Conservation (phyloP, 768 basidiomycete genomes). For the Rhodotorula graminis region DNA sequence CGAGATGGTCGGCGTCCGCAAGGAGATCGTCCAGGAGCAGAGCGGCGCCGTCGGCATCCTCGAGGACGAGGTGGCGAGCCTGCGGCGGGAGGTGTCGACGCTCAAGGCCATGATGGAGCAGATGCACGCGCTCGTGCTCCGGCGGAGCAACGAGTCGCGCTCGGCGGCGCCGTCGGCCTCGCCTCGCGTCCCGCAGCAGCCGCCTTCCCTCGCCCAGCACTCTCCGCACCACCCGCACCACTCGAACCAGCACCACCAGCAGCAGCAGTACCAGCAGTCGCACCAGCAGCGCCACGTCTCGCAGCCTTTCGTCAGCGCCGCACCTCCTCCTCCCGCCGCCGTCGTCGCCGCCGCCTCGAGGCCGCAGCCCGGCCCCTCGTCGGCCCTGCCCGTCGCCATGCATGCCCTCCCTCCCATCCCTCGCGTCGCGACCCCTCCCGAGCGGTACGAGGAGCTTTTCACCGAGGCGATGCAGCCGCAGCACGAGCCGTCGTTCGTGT, state of each 20-base stretch:
- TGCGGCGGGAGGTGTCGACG: constrained; percentile 12
- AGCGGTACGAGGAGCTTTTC: constrained; percentile 32
- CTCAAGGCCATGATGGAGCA: constrained; percentile 18
- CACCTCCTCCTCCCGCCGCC: neutral
- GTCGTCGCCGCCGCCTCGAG: too few species aligned
- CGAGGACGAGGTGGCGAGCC: constrained; percentile 50
- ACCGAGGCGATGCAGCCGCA: constrained; percentile 29
- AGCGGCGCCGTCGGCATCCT: constrained; percentile 69
- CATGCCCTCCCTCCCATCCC: constrained; percentile 26
- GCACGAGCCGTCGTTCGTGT: constrained; percentile 26
- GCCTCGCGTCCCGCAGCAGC: neutral
- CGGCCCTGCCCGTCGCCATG: neutral
- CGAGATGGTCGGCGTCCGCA: constrained; percentile 71
- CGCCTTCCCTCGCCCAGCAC: neutral
- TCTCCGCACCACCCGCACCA: too few species aligned
- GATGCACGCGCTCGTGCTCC: constrained; percentile 20
- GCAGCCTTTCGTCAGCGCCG: neutral
- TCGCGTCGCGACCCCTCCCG: constrained; percentile 12
- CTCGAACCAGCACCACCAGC: too few species aligned
- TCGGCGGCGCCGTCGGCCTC: neutral
- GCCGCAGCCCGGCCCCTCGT: neutral
- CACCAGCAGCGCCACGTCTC: neutral
- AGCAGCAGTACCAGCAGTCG: neutral
- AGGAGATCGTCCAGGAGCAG: constrained; percentile 76
- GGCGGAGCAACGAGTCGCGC: neutral